A percentile compares a stretch with the other conserved stretches of the same genome.
These are phyloP conservation scores for Plasmodium malariae DNA, from an alignment of 169 alveolate species.

Conservation along the genomic window DNA sequence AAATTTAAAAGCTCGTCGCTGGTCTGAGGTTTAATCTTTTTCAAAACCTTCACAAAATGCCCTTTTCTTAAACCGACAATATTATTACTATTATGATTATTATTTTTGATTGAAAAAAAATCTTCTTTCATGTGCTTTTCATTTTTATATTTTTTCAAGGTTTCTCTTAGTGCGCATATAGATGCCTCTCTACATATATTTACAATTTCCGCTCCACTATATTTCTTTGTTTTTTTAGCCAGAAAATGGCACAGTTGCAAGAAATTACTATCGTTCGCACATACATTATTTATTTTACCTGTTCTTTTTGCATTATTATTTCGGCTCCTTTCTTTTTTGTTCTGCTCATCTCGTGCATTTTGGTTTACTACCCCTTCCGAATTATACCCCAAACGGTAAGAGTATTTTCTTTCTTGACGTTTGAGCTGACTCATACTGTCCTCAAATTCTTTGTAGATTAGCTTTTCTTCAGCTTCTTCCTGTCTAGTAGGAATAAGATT, in stretches of 20 bases:
- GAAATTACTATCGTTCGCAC: slow-evolving; percentile 86
- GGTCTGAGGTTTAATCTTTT: slow-evolving; percentile 81
- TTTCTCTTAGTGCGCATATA: slow-evolving; percentile 82
- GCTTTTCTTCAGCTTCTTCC: background rate
- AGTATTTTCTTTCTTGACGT: background rate
- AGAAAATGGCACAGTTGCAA: slow-evolving; percentile 81
- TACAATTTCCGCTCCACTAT: slow-evolving; percentile 96
- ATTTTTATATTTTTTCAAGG: slow-evolving; percentile 44
- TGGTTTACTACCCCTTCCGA: background rate
- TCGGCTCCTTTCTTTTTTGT: slow-evolving; percentile 79
- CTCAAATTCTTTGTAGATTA: background rate
- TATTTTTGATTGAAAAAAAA: slow-evolving; percentile 16
- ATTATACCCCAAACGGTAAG: background rate
- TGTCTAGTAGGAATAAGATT: background rate
- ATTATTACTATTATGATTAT: background rate
- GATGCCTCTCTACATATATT: slow-evolving; percentile 94
- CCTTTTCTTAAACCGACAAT: slow-evolving; percentile 53
- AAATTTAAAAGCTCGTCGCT: slow-evolving; percentile 76
- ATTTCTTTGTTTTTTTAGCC: slow-evolving; percentile 95
- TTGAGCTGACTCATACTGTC: background rate
- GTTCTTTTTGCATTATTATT: background rate
- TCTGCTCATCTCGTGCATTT: no score
- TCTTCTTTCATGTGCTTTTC: background rate
- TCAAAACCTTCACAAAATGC: slow-evolving; percentile 74
- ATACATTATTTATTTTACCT: background rate